phyloP scores from a whole-genome alignment of 202 grass and related monocot species.

The Schoenoplectus tabernaemontani region DNA sequence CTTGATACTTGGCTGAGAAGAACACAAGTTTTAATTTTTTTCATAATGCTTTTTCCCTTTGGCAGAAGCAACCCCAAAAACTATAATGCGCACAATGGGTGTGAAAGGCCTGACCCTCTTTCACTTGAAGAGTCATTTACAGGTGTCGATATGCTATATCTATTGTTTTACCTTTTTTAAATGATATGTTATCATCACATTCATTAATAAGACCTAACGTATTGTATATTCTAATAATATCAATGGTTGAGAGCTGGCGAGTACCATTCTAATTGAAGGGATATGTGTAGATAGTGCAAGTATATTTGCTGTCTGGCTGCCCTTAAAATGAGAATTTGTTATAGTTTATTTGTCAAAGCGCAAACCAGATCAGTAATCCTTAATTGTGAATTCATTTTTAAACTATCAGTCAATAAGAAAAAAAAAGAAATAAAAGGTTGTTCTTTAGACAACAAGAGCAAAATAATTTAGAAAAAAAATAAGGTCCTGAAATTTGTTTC shows the following conservation, averaged over 20 bases:
- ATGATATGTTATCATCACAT: not conserved
- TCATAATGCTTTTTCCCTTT: constrained; percentile 7
- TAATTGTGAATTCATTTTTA: too few relatives aligned
- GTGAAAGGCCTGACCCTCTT: constrained; percentile 86
- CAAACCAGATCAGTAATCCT: not conserved
- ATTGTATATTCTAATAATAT: not conserved
- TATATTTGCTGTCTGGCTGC: too few relatives aligned
- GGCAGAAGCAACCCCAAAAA: constrained; percentile 90
- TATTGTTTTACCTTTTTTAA: not conserved
- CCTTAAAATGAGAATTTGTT: too few relatives aligned
- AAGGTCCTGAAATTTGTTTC: not conserved
- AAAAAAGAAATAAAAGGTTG: too few relatives aligned
- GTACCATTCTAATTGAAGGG: not conserved
- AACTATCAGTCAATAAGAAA: too few relatives aligned
- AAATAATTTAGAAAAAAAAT: not conserved
- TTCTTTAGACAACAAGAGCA: not conserved
- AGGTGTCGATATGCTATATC: constrained; percentile 34
- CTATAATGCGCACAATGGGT: constrained; percentile 92
- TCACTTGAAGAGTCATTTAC: constrained; percentile 92
- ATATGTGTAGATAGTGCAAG: not conserved
- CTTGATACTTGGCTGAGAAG: not conserved
- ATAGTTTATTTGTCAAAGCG: not conserved
- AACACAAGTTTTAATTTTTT: not conserved
- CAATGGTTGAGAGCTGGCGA: not conserved
- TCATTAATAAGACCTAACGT: not conserved